Base-by-base conservation (phyloP, 768 basidiomycete genomes). In the Mrakia blollopis region DNA sequence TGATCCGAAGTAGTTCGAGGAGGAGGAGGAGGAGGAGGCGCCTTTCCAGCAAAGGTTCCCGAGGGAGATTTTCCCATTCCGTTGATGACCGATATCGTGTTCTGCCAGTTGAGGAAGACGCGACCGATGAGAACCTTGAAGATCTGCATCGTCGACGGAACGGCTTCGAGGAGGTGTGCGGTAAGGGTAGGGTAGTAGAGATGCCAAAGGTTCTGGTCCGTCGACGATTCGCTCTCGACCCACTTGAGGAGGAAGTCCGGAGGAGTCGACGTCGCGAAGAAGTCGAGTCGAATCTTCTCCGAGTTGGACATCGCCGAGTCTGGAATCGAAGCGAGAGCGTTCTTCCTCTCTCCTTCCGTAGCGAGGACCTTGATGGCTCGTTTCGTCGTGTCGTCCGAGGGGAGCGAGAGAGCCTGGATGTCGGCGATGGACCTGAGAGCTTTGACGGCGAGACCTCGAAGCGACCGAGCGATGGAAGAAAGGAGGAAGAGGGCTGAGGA, bases 141-240 rank as follows among this genome's bases (percentile, higher is more conserved):
- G 39, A 81, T 80, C 7, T 77, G 69, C 21, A 80, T 78, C 0
- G 81, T 74, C 21, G 65, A 74, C 5, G 82, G 80, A 0, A 82
- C 73, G 16, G 65, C 61, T 13, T 80, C 78, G 11, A 70, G 57
- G 10, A 83, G 61, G 44, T 78, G 78, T 18, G 44, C 50, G 25
- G 82, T 69, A 72, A 83, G 79, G 54, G 77, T 79, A 4, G 83
- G 83, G 32, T 81, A 74, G 28, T 81, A 71, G 14, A 81, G 77
- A 35, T 81, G 57, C 82, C 83, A 83, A 28, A 83, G 75, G n/a
- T 79, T 54, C 2, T 79, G 79, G 75, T 82, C 82, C 72, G 81
- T 83, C 28, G 79, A 54, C 57, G 81, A 76, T 37, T 82, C 82
- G 71, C 82, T 81, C 72, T 81, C 80, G 5, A 80, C 80, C 30